These are phyloP conservation scores for Datura wrightii DNA, from an alignment of 257 asterid genomes.

Conservation along the genomic window DNA sequence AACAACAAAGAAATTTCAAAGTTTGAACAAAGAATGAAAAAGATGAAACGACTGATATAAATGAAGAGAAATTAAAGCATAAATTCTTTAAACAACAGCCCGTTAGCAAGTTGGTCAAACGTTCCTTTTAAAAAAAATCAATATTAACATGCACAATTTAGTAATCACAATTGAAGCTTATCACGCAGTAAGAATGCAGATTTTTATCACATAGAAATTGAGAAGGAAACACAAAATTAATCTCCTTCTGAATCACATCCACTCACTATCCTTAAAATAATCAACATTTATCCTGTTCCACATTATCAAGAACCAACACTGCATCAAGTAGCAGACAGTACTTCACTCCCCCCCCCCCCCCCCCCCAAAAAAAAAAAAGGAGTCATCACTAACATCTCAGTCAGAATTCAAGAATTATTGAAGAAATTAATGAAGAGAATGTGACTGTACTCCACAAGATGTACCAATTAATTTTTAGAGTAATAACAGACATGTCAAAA, in stretches of 20 bases:
- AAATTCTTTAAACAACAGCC: not conserved
- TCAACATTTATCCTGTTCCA: not conserved
- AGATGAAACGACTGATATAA: not conserved
- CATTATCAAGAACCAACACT: not conserved
- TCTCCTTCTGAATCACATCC: not conserved
- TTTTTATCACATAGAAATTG: constrained; percentile 15
- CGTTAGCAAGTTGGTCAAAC: not conserved
- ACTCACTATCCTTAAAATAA: not conserved
- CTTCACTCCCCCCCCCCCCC: not conserved
- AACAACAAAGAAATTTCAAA: not conserved
- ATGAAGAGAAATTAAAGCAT: not conserved
- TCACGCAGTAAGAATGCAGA: constrained; percentile 4
- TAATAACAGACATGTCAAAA: not conserved
- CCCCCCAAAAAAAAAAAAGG: not conserved
- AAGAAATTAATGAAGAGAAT: not conserved
- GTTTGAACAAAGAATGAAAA: not conserved
- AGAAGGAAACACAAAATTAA: not conserved
- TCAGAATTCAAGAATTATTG: not conserved
- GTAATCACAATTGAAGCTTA: constrained; percentile 7
- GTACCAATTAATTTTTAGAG: not conserved
- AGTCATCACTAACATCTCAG: not conserved
- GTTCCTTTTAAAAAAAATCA: not conserved
- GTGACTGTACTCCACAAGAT: constrained; percentile 15
- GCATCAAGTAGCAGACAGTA: not conserved
- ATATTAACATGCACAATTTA: not conserved